A percentile compares a stretch with the other conserved stretches of the same genome.
These are phyloP conservation scores for Coemansia sp. DNA, from an alignment of 192 early-diverging fungal genomes.

Conservation along the genomic window DNA sequence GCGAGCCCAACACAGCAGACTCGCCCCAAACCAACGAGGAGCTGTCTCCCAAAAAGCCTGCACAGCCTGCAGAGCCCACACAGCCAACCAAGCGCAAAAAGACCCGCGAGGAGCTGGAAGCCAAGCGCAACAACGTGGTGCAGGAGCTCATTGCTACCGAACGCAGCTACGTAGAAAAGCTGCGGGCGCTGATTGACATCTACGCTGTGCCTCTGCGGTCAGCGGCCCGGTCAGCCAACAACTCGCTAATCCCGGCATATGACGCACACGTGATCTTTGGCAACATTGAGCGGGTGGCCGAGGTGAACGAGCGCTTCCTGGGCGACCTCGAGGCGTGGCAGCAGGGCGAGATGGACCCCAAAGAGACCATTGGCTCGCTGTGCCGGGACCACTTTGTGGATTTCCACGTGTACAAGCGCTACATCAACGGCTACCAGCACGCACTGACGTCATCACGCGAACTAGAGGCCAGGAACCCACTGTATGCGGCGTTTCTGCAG, in stretches of 20 bases:
- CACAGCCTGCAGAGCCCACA: conserved; percentile 6
- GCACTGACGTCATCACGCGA: conserved; percentile 56
- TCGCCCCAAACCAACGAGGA: conserved; percentile 23
- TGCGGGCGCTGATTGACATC: conserved; percentile 55
- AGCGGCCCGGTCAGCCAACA: conserved; percentile 51
- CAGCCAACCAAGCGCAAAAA: conserved; percentile 29
- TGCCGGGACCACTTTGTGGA: conserved; percentile 57
- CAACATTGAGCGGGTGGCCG: conserved; percentile 59
- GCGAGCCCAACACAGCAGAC: conserved; percentile 20
- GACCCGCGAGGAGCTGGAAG: conserved; percentile 45
- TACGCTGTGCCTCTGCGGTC: conserved; percentile 58
- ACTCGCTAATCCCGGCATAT: conserved; percentile 58
- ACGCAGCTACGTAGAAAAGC: conserved; percentile 60
- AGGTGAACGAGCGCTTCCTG: conserved; percentile 58
- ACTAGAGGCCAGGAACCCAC: conserved; percentile 55
- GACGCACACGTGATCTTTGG: conserved; percentile 61
- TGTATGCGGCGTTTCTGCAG: conserved; percentile 53
- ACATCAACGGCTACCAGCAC: conserved; percentile 62
- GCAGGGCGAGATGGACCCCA: conserved; percentile 46
- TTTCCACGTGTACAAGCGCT: conserved; percentile 63
- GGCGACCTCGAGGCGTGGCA: conserved; percentile 52
- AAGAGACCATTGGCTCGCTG: conserved; percentile 51
- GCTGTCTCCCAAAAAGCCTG: conserved; percentile 8
- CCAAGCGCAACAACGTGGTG: conserved; percentile 54
- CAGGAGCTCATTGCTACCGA: conserved; percentile 62